Conservation (phyloP, 371 early-diverging fungal species). For the Rhizopus arrhizus region DNA sequence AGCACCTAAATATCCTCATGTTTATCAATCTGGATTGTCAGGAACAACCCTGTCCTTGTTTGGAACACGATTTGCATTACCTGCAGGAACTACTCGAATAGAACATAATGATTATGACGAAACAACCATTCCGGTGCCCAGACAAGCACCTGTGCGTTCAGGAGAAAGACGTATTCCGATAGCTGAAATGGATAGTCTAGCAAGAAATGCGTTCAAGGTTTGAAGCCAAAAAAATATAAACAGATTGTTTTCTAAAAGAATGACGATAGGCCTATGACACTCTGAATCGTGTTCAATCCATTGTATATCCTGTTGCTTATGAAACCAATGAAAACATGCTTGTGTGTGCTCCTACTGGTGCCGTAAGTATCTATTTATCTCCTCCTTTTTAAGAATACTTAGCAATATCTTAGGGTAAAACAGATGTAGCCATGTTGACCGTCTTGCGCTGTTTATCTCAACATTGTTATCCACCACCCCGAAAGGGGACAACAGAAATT, state of each 20-base stretch:
- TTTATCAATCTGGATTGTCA: conserved; percentile 58
- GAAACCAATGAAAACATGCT: conserved; percentile 97
- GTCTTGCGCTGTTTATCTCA: conserved; percentile 80
- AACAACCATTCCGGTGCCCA: conserved; percentile 75
- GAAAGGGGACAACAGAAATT: conserved; percentile 42
- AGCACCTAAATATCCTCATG: conserved; percentile 57
- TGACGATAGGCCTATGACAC: conserved; percentile 72
- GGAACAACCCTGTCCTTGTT: conserved; percentile 59
- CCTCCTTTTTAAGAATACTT: conserved; percentile 7
- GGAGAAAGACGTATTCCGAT: conserved; percentile 67
- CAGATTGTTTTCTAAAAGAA: not conserved
- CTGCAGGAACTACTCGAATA: conserved; percentile 68
- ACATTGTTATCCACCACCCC: conserved; percentile 61
- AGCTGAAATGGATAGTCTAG: conserved; percentile 71
- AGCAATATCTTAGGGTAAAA: conserved; percentile 86
- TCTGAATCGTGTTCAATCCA: conserved; percentile 93
- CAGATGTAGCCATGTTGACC: conserved; percentile 96
- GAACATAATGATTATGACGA: conserved; percentile 79
- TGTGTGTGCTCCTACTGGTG: conserved; percentile 99
- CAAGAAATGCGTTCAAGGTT: conserved; percentile 78
- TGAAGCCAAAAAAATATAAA: not conserved
- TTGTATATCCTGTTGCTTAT: conserved; percentile 92
- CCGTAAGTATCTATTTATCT: conserved; percentile 61
- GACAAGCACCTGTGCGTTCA: conserved; percentile 57
- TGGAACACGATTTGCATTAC: conserved; percentile 73